Percentiles rank a stretch among this genome's conserved stretches.
Conservation (phyloP, 148 eudicot genomes). For the Dysphania ambrosioides region DNA sequence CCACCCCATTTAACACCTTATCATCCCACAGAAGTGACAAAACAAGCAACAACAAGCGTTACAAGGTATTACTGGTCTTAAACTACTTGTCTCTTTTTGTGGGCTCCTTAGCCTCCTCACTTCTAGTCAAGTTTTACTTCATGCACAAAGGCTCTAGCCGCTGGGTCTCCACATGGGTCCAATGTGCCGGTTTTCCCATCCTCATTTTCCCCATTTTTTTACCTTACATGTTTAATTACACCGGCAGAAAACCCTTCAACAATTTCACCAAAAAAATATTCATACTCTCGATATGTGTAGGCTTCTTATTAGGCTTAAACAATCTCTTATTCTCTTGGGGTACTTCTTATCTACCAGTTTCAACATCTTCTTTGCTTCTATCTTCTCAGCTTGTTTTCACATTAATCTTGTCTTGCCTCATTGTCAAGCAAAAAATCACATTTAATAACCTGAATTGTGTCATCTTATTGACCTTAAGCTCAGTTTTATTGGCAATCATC, state of each 20-base stretch:
- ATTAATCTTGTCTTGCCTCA: constrained; percentile 49
- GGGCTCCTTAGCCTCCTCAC: constrained; percentile 57
- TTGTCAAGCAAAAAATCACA: constrained; percentile 55
- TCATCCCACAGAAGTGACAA: constrained; percentile 2
- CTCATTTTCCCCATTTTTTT: constrained; percentile 44
- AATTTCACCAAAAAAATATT: constrained; percentile 28
- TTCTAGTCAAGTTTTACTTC: constrained; percentile 65
- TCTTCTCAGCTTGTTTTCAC: constrained; percentile 66
- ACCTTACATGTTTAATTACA: constrained; percentile 38
- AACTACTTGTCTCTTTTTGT: constrained; percentile 47
- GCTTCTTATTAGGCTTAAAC: constrained; percentile 45
- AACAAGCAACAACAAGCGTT: constrained; percentile 18
- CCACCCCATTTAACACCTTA: not conserved
- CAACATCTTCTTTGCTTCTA: constrained; percentile 58
- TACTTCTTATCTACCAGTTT: constrained; percentile 67
- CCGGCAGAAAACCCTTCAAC: constrained; percentile 49
- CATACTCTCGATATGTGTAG: constrained; percentile 32
- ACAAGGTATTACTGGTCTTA: constrained; percentile 40
- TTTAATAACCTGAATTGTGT: constrained; percentile 74
- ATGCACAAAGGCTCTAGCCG: constrained; percentile 68
- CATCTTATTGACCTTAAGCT: constrained; percentile 52
- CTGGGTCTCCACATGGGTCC: constrained; percentile 81
- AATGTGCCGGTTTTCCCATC: constrained; percentile 67
- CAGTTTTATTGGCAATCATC: constrained; percentile 46
- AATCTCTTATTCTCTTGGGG: constrained; percentile 78